Percentiles rank a stretch among this genome's conserved stretches.
phyloP scores from a whole-genome alignment of 352 stramenopile genomes.

The Pythium apleroticum region DNA sequence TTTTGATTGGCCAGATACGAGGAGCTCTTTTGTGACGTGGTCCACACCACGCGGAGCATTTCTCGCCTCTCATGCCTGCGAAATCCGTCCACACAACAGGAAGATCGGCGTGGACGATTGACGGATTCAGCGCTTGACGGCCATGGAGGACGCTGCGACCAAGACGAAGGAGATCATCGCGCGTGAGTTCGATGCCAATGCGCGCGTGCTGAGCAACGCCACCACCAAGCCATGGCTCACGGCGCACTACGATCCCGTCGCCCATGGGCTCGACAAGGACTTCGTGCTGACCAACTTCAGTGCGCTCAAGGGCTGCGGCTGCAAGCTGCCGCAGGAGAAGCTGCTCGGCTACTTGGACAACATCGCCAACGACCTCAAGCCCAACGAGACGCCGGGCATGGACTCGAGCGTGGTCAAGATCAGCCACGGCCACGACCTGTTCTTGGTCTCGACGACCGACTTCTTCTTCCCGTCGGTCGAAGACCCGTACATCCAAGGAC shows the following conservation, averaged over 20 bases:
- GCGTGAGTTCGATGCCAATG: conserved; percentile 45
- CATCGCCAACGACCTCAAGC: conserved; percentile 89
- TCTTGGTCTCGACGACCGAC: conserved; percentile 93
- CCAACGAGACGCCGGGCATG: conserved; percentile 90
- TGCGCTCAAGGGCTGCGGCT: conserved; percentile 94
- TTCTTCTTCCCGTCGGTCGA: conserved; percentile 96
- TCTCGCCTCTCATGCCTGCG: not conserved
- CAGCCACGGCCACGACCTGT: conserved; percentile 76
- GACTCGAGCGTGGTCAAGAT: conserved; percentile 92
- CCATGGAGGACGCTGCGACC: conserved; percentile 51
- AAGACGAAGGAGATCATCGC: conserved; percentile 63
- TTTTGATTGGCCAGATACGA: not conserved
- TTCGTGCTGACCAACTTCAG: conserved; percentile 87
- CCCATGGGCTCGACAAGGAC: conserved; percentile 64
- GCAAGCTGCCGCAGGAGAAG: conserved; percentile 94
- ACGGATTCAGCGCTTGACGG: not conserved
- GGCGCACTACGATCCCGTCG: conserved; percentile 52
- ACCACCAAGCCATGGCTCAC: conserved; percentile 21
- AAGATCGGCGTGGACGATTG: not conserved
- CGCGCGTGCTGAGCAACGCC: not conserved
- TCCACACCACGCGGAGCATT: conserved; percentile 1
- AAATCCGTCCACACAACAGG: not conserved
- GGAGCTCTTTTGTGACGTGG: not conserved
- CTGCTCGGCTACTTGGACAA: conserved; percentile 91
- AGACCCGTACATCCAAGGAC: conserved; percentile 91